Base-by-base conservation (phyloP, 1,284 basidiomycete species). In the Puccinia novopanici region DNA sequence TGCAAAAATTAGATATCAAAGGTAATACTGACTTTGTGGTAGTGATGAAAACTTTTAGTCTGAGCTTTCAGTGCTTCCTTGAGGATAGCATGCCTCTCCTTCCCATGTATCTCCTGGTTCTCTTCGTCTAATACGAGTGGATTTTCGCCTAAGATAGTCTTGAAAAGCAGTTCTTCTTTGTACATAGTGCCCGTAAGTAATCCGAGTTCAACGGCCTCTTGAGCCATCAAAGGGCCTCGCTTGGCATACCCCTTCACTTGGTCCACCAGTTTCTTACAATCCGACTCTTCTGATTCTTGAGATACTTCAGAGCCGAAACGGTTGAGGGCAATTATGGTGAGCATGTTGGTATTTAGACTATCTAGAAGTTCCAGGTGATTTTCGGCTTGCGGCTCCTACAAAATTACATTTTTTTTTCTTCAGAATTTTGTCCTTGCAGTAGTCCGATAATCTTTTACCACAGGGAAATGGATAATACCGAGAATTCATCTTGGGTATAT, bases 181-280 rank as follows among this genome's bases (percentile, higher is more conserved):
- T 86, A 87, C 0, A 83, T 84, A 3, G 83, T 81, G 13, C 85
- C 87, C 48, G 85, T 84, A 68, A 87, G 84, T 13, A 87, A 82
- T 3, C 86, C 86, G 15, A 83, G 82, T 59, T 84, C 79, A 24
- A 78, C 78, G 4, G 87, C 87, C 55, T 86, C 86, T 24, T 83
- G 76, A 0, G 85, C 84, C 0, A 84, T 84, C 81, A 85, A 85
- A 4, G 87, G 87, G 2, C 87, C 87, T 45, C 83, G 72, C 67
- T 84, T 83, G n/a, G 84, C 83, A 55, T 87, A 82, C 5, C 82
- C 74, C 34, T 83, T 83, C 37, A 86, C 83, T 76, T 83, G 82
- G 34, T 84, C 84, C 12, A 85, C 83, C 40, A 84, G 82, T 48
- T 78, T 78, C 6, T 83, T 50, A 42, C 45, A 61, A 30, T 80